Evolutionary conservation across 129 eudicot species (phyloP), one percentile per base, ranked within the genome.

Genomic region (Arctium lappa): DNA sequence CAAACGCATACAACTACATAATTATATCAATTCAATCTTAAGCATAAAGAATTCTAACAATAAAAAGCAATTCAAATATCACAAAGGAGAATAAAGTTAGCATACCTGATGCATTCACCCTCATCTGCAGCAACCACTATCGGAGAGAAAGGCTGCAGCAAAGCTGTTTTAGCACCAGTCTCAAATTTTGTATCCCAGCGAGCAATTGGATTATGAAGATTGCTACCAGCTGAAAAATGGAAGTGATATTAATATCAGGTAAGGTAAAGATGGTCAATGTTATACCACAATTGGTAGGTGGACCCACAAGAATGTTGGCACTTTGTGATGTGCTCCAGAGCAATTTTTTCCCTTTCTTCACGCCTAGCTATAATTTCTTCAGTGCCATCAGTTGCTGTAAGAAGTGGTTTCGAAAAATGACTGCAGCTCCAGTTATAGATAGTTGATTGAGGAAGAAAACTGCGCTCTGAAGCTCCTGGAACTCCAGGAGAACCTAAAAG

Each of bases 351-450:
- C 75, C 90, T 88, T 84, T 90, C 95, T 44, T 91, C 98, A 84
- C 98, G 89, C 80, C 88, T 93, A 73, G 88, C 87, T 27, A 83
- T 72, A 27, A 89, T 71, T 77, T 93, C 97, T 83, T 91, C 98
- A 71, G 89, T 84, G 18, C 89, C 99, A 80, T 95, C 98, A 72
- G 89, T 70, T 69, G 91, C 90, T 12, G 91, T 91, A 79, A 95
- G 98, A 73, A 95, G 93, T 8, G 99, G 98, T 85, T 95, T 95
- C 71, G 99, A 93, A 63, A 95, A 95, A 90, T 90, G 98, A 80
- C 97, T 94, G 80, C 99, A 95, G 37, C 99, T 95, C 99, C 99
- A 95, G 65, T 88, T 95, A 73, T 95, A 95, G 82, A 95, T 95
- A 42, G 94, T 91, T 62, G 97, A 91, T 48, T 89, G 99, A 3